A percentile compares a stretch with the other conserved stretches of the same genome.
phyloP scores from a whole-genome alignment of 371 early-diverging fungal genomes.

The Mucor irregularis region DNA sequence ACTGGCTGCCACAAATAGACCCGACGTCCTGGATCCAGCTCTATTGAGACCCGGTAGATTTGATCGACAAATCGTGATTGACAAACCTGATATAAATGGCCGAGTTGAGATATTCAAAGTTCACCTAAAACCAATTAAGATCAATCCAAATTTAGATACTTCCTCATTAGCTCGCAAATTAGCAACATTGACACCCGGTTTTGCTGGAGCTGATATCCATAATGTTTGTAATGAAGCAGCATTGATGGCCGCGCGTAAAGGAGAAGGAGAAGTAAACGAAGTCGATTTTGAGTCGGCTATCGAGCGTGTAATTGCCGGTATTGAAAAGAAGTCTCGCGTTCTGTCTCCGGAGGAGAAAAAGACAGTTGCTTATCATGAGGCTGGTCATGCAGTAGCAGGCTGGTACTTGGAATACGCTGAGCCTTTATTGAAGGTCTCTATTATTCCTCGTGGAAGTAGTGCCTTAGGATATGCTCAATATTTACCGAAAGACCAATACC shows the following conservation, averaged over 20 bases:
- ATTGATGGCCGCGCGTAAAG: slow-evolving; percentile 88
- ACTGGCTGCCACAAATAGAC: slow-evolving; percentile 99
- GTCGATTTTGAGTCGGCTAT: slow-evolving; percentile 96
- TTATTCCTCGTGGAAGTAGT: slow-evolving; percentile 92
- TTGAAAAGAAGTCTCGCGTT: slow-evolving; percentile 97
- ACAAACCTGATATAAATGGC: slow-evolving; percentile 97
- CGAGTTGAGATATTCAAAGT: slow-evolving; percentile 98
- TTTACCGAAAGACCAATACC: slow-evolving; percentile 95
- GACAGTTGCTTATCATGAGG: slow-evolving; percentile 99
- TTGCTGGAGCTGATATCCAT: slow-evolving; percentile 94
- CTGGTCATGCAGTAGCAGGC: slow-evolving; percentile 98
- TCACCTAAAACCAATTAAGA: slow-evolving; percentile 98
- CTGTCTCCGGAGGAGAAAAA: slow-evolving; percentile 97
- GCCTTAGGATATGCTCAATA: slow-evolving; percentile 99
- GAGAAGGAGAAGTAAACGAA: slow-evolving; percentile 76
- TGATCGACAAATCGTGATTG: slow-evolving; percentile 99
- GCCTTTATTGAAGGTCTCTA: slow-evolving; percentile 96
- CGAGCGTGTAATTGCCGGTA: slow-evolving; percentile 97
- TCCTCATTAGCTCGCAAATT: slow-evolving; percentile 85
- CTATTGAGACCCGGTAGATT: slow-evolving; percentile 98
- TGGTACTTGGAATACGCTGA: slow-evolving; percentile 97
- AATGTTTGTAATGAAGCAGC: slow-evolving; percentile 98
- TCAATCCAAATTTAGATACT: background rate
- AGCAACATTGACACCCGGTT: slow-evolving; percentile 87
- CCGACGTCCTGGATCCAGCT: slow-evolving; percentile 99